Base-by-base conservation (phyloP, 1,284 basidiomycete genomes). In the Afroboletus lepidellus region DNA sequence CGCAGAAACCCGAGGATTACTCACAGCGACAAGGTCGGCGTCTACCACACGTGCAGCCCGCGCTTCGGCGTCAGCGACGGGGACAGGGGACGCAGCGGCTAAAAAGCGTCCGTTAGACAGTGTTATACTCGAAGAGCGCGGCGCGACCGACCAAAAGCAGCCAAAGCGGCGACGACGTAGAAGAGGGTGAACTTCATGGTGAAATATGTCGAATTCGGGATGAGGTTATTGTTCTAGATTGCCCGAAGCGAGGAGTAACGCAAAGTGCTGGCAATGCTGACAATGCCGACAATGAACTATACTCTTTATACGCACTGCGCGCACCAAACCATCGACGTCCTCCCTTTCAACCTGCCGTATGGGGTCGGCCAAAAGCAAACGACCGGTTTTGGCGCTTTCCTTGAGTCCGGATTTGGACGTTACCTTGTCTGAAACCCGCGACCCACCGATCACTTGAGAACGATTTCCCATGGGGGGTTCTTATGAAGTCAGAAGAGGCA, bases 81-180 rank as follows among this genome's bases (percentile, higher is more conserved):
- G 64, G 4, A 69, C 23, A 15, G 65, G 65, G 6, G 66, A 70
- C 9, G 69, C 58, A 8, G 42, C 44, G 24, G 57, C 65, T 67
- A 42, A 32, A 57, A 7, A 1, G 0, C 25, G 25, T 34, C 2
- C 8, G 6, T 56, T 25, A 57, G 55, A 36, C 41, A 6, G 13
- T 34, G 27, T 32, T 21, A 33, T 34, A 20, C 38, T 1, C 12
- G 29, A 46, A 11, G 1, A 34, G 20, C 2, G 12, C 21, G 3
- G 11, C 4, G 44, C 0, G 13, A 64, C 69, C 46, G 32, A 67
- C 69, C 57, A 27, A 62, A 46, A 24, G 62, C 54, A 33, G 48
- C 60, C 54, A 70, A 47, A 27, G 55, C 57, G 32, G 64, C 66
- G 15, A 71, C 57, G 53, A 70, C 51, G 55, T 62, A 67, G 64